These are phyloP conservation scores for Penicillium dipodomyicola DNA, from an alignment of 495 filamentous ascomycete genomes.

Conservation along the genomic window DNA sequence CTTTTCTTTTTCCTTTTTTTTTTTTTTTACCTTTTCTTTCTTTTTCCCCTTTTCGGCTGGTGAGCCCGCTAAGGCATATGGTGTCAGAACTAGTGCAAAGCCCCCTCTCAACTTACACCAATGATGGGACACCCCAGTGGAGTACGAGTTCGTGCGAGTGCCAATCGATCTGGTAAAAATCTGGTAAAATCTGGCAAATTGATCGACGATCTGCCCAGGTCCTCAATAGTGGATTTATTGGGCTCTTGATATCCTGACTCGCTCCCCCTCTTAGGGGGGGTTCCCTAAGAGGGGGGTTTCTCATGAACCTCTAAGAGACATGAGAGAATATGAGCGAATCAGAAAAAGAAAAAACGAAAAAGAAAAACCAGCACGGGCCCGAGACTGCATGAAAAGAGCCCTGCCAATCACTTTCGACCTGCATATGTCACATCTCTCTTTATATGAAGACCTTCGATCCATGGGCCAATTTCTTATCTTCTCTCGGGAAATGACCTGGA, in stretches of 20 bases:
- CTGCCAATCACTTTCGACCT: slow-evolving; percentile 4
- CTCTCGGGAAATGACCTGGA: slow-evolving; percentile 9
- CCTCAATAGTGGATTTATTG: slow-evolving; percentile 31
- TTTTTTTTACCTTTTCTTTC: too few species aligned
- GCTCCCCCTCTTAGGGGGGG: not conserved
- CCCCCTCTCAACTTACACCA: slow-evolving; percentile 19
- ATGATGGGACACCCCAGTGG: slow-evolving; percentile 22
- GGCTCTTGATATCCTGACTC: slow-evolving; percentile 5
- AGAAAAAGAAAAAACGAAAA: too few species aligned
- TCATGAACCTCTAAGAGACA: not conserved
- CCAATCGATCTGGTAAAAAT: slow-evolving; percentile 26
- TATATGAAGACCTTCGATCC: not conserved
- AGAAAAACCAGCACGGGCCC: slow-evolving; percentile 1
- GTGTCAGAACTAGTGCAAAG: slow-evolving; percentile 22
- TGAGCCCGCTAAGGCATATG: slow-evolving; percentile 20
- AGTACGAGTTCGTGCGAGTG: slow-evolving; percentile 28
- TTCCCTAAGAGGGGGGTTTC: too few species aligned
- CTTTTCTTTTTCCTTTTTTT: too few species aligned
- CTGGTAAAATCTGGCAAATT: too few species aligned
- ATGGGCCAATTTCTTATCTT: not conserved
- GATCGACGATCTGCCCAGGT: slow-evolving; percentile 32
- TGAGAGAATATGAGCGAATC: not conserved
- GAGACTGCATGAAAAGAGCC: not conserved
- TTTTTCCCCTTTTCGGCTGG: not conserved
- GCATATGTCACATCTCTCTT: slow-evolving; percentile 8